phyloP scores from a whole-genome alignment of 2,329 filamentous ascomycete genomes.

The Ampelomyces quisqualis region DNA sequence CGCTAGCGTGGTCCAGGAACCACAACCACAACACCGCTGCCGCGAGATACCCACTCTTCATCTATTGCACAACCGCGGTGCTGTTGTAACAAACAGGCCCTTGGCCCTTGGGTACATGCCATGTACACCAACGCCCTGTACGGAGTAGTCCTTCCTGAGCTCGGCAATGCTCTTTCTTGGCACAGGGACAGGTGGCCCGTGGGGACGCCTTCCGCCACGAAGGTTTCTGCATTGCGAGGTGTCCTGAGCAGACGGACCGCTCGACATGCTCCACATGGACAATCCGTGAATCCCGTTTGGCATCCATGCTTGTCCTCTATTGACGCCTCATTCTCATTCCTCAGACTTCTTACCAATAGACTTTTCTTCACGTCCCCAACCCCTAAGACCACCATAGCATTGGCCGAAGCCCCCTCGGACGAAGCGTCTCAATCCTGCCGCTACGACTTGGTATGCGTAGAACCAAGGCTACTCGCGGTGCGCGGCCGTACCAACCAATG shows the following conservation, averaged over 20 bases:
- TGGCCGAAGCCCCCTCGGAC: not conserved
- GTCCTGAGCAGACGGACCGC: constrained; percentile 11
- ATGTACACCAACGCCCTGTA: constrained; percentile 1
- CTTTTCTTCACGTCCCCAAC: no score
- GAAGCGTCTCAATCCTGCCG: not conserved
- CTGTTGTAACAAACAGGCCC: constrained; percentile 3
- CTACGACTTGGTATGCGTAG: constrained; percentile 26
- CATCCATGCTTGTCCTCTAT: not conserved
- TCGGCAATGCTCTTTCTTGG: constrained; percentile 17
- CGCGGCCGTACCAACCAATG: constrained; percentile 25
- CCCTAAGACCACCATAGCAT: not conserved
- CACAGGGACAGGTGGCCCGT: no score
- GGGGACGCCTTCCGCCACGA: constrained; percentile 1
- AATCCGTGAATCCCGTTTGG: not conserved
- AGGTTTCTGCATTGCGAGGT: constrained; percentile 17
- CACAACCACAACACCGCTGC: not conserved
- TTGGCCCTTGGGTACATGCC: no score
- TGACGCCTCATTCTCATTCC: no score
- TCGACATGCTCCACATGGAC: constrained; percentile 4
- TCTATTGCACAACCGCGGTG: constrained; percentile 1
- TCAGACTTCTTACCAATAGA: no score
- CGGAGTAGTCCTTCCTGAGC: constrained; percentile 8
- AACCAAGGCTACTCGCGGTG: constrained; percentile 30
- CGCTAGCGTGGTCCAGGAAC: constrained; percentile 1
- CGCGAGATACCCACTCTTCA: constrained; percentile 3